A percentile compares a stretch with the other conserved stretches of the same genome.
These are phyloP conservation scores for Irpex rosettiformis DNA, from an alignment of 1,284 basidiomycete species.

Conservation along the genomic window DNA sequence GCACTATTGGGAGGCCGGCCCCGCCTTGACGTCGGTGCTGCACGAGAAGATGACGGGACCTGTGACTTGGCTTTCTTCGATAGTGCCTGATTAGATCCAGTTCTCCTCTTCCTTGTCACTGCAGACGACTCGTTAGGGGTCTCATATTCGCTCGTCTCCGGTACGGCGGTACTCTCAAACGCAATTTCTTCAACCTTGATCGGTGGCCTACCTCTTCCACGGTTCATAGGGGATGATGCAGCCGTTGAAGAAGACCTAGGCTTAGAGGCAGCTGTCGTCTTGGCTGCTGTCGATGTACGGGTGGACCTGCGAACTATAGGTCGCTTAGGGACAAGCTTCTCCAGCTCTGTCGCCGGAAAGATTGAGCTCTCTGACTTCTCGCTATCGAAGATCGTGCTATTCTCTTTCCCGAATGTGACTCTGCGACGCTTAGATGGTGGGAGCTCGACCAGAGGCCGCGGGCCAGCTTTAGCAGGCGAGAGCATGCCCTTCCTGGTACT, in stretches of 20 bases:
- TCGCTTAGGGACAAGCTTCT: constrained; percentile 25
- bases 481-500: constrained; percentile 6
- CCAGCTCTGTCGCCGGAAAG: constrained; percentile 20
- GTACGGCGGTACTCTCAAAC: not conserved
- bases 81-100: not conserved
- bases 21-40: constrained; percentile 4
- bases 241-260: not conserved
- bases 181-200: not conserved
- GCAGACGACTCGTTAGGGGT: not conserved
- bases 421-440: not conserved
- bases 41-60: not conserved
- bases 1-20: not conserved
- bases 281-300: not conserved
- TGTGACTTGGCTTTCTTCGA: constrained; percentile 5
- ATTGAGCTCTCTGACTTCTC: constrained; percentile 23
- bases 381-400: not conserved
- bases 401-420: not conserved
- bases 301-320: constrained; percentile 9
- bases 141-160: constrained; percentile 9
- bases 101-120: not conserved
- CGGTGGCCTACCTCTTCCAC: not conserved
- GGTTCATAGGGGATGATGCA: not conserved
- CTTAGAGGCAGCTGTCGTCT: not conserved
- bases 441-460: not conserved
- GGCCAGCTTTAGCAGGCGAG: not conserved